phyloP scores from a whole-genome alignment of 148 eudicot genomes.

The Tetragonia tetragonoides region DNA sequence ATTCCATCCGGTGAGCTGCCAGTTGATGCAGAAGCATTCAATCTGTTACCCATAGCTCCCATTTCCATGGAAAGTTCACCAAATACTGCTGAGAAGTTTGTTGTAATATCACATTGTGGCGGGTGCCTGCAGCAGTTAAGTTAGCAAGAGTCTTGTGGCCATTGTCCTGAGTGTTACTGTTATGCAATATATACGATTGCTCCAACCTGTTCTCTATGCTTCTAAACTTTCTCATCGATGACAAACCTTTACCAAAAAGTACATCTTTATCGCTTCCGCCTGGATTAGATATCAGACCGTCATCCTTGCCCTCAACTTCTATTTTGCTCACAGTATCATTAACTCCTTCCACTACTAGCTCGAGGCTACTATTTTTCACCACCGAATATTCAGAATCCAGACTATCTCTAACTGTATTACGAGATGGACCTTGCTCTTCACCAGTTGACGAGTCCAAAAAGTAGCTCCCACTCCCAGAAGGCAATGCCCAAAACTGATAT shows the following conservation, averaged over 20 bases:
- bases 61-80: background rate
- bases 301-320: background rate
- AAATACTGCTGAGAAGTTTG: background rate
- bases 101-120: background rate
- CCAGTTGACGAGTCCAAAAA: constrained; percentile 8
- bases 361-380: background rate
- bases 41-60: background rate
- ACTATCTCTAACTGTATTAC: background rate
- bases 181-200: background rate
- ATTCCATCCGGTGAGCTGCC: constrained; percentile 1
- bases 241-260: constrained; percentile 13
- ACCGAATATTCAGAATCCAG: background rate
- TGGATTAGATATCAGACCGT: background rate
- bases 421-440: background rate
- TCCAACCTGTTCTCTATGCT: constrained; percentile 9
- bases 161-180: background rate
- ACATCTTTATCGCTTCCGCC: constrained; percentile 13
- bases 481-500: constrained; percentile 35
- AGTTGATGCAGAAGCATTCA: background rate
- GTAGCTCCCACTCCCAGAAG: constrained; percentile 21
- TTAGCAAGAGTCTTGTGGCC: background rate
- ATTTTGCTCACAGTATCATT: constrained; percentile 8
- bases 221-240: constrained; percentile 8
- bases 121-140: background rate
- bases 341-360: constrained; percentile 17